Base-by-base conservation (phyloP, 352 stramenopile species). In the Aphanomyces euteiches region DNA sequence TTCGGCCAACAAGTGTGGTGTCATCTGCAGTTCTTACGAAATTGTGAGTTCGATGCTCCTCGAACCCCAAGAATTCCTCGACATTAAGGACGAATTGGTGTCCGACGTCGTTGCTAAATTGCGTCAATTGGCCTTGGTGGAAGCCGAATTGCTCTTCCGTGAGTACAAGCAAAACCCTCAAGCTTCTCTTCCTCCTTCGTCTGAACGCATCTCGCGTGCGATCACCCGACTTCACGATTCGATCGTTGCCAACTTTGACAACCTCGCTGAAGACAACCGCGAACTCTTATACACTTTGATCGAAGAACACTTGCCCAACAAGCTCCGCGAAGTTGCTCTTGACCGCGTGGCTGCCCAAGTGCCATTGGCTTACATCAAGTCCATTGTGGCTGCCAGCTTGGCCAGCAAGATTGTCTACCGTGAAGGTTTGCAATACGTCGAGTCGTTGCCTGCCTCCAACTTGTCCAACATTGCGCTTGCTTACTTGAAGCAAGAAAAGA, bases 331-430 rank as follows among this genome's bases (percentile, higher is more conserved):
- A 56, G 65, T 98, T 13, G 88, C 92, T 0, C 96, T 98, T 69
- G 92, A 98, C 74, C 81, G 92, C 63, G 92, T 99, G 61, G 81
- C 91, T 57, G 75, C 95, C 37, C 85, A 95, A 59, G 93, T 99
- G 40, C 96, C 97, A 17, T 79, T 90, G 28, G 91, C 96, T 57
- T 99, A 99, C 86, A 89, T 98, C 74, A 97, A 93, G 72, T 98
- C 97, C 78, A 97, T 98, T 43, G 93, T 99, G 59, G 93, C 93
- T 6, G 98, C 93, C 34, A 97, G 88, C 65, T 77, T 99, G 39
- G 97, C 97, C 54, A 98, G 90, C 61, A 98, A 98, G 79, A 91
- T 99, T 69, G 97, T 99, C 34, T 99, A 99, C 82, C 96, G 96
- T 58, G 97, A 99, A 75, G 97, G 97, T 40, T 73, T 96, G 41